phyloP scores from a whole-genome alignment of 1,139 yeast genomes.

The Hyphopichia khmerensis region DNA sequence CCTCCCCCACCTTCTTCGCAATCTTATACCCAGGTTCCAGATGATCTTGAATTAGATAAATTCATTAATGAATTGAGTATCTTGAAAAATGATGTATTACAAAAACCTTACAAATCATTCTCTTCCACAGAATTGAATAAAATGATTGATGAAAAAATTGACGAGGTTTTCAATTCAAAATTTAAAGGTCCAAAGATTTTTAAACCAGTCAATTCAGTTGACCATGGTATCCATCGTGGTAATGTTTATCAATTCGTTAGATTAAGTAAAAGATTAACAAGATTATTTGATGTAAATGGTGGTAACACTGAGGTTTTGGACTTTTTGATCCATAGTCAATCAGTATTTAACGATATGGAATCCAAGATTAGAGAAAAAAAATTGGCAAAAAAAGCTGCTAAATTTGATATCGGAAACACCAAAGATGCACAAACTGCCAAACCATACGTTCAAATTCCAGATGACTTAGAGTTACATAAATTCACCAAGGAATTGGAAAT shows the following conservation, averaged over 20 bases:
- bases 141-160: conserved; percentile 14
- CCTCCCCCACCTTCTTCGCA: background rate
- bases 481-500: conserved; percentile 13
- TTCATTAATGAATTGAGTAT: conserved; percentile 20
- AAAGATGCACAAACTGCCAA: background rate
- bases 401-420: background rate
- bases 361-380: conserved; percentile 12
- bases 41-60: conserved; percentile 22
- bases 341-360: conserved; percentile 24
- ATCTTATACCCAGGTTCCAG: conserved; percentile 20
- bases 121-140: conserved; percentile 8
- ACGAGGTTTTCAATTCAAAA: conserved; percentile 10
- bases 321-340: conserved; percentile 25
- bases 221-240: conserved; percentile 6
- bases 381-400: background rate
- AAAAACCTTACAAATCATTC: conserved; percentile 11
- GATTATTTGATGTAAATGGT: conserved; percentile 28
- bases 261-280: conserved; percentile 17
- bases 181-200: background rate
- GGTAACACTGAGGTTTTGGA: conserved; percentile 35
- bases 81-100: conserved; percentile 17
- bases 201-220: conserved; percentile 1
- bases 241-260: conserved; percentile 20
- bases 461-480: conserved; percentile 18
- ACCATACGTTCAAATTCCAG: conserved; percentile 21